phyloP scores from a whole-genome alignment of 106 monocot genomes.

The Hemerocallis citrina region DNA sequence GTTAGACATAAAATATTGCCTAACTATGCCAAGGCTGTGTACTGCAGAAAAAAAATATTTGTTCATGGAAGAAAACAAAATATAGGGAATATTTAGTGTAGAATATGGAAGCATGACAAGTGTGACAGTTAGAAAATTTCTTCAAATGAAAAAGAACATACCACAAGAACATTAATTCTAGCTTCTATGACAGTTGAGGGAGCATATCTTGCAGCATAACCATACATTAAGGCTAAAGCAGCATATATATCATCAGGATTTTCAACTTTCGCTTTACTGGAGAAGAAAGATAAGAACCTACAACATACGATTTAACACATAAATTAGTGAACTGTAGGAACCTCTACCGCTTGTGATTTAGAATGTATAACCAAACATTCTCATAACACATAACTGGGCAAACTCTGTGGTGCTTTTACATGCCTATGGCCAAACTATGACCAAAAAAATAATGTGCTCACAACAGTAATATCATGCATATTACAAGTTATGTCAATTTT shows the following conservation, averaged over 20 bases:
- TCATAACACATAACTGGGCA: background rate
- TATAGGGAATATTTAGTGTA: background rate
- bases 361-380: background rate
- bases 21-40: background rate
- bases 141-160: constrained; percentile 15
- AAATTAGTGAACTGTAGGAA: no score
- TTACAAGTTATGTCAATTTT: no score
- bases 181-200: constrained; percentile 96
- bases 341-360: background rate
- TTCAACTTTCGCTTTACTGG: constrained; percentile 45
- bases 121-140: no score
- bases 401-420: background rate
- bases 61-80: background rate
- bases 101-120: background rate
- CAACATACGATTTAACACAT: constrained; percentile 11
- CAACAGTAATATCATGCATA: no score
- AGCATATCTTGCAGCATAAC: constrained; percentile 99
- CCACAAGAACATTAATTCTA: constrained; percentile 99
- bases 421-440: background rate
- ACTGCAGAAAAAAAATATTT: background rate
- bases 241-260: constrained; percentile 95
- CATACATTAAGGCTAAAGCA: constrained; percentile 97
- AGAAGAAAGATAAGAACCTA: constrained; percentile 84
- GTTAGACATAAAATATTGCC: background rate
- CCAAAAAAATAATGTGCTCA: background rate